These are phyloP conservation scores for Simplicillium sp. DNA, from an alignment of 2,329 filamentous ascomycete species.

Conservation along the genomic window DNA sequence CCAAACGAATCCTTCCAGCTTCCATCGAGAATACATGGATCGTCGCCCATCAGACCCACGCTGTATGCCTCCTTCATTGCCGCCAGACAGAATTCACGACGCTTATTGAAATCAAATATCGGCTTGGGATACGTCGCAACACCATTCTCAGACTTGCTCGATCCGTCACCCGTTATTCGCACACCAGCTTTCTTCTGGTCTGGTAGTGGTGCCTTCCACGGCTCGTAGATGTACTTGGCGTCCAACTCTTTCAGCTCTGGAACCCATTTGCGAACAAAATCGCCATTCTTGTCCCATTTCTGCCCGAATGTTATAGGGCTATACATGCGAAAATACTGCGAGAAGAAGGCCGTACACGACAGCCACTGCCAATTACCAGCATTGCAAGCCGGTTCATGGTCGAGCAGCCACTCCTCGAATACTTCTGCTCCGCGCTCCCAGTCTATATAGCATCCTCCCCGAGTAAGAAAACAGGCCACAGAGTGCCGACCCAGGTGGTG, in stretches of 20 bases:
- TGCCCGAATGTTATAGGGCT: slow-evolving; percentile 62
- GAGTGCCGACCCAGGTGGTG: slow-evolving; percentile 69
- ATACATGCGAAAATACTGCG: slow-evolving; percentile 63
- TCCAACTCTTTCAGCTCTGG: slow-evolving; percentile 55
- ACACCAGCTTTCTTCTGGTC: slow-evolving; percentile 64
- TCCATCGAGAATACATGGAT: slow-evolving; percentile 52
- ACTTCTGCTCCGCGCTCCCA: slow-evolving; percentile 75
- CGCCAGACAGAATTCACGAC: slow-evolving; percentile 52
- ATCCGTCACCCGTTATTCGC: slow-evolving; percentile 45
- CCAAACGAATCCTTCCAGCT: slow-evolving; percentile 40
- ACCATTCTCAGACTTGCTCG: slow-evolving; percentile 21
- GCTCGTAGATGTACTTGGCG: slow-evolving; percentile 69
- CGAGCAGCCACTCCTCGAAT: slow-evolving; percentile 66
- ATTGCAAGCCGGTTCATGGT: slow-evolving; percentile 67
- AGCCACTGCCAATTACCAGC: slow-evolving; percentile 74
- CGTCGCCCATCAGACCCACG: slow-evolving; percentile 54
- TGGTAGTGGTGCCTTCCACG: slow-evolving; percentile 60
- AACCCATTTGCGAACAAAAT: slow-evolving; percentile 54
- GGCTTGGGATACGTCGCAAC: slow-evolving; percentile 56
- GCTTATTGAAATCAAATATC: slow-evolving; percentile 65
- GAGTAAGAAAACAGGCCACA: slow-evolving; percentile 73
- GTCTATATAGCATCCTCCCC: slow-evolving; percentile 67
- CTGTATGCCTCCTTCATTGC: slow-evolving; percentile 64
- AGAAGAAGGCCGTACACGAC: slow-evolving; percentile 65
- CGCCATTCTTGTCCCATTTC: slow-evolving; percentile 65